A percentile compares a stretch with the other conserved stretches of the same genome.
Evolutionary conservation across 495 filamentous ascomycete species (phyloP).

Genomic region (Letharia columbiana): DNA sequence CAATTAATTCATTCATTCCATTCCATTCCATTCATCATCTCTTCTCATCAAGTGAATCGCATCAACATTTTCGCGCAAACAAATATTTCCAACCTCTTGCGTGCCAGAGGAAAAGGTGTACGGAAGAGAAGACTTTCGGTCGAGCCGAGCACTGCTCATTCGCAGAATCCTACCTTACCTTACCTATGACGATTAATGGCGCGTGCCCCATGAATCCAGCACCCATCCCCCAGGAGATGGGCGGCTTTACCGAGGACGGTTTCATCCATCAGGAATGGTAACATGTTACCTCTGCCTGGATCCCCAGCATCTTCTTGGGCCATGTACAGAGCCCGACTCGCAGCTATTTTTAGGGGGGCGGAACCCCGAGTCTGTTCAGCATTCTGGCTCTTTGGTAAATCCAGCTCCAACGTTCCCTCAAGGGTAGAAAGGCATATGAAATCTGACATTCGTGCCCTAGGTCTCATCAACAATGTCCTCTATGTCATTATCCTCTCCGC

Average conservation of each 20-base stretch:
- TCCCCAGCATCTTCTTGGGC: slow-evolving; percentile 67
- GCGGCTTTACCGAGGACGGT: background rate
- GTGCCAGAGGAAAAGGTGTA: no score
- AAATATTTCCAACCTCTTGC: no score
- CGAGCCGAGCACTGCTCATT: background rate
- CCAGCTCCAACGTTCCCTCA: background rate
- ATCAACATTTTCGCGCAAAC: background rate
- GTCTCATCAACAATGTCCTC: slow-evolving; percentile 94
- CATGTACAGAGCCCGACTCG: slow-evolving; percentile 56
- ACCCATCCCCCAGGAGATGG: background rate
- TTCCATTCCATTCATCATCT: background rate
- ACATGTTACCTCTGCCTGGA: slow-evolving; percentile 61
- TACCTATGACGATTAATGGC: background rate
- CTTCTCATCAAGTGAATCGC: no score
- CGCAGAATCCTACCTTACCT: background rate
- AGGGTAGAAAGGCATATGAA: background rate
- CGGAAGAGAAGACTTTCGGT: no score
- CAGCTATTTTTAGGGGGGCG: slow-evolving; percentile 52
- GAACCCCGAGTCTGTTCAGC: slow-evolving; percentile 67
- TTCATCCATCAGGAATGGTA: background rate
- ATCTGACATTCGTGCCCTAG: slow-evolving; percentile 34
- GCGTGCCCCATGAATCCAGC: slow-evolving; percentile 1
- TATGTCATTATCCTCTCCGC: slow-evolving; percentile 95
- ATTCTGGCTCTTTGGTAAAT: slow-evolving; percentile 41
- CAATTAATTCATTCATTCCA: no score